These are phyloP conservation scores for Oleoguttula mirabilis DNA, from an alignment of 495 filamentous ascomycete species.

Conservation along the genomic window DNA sequence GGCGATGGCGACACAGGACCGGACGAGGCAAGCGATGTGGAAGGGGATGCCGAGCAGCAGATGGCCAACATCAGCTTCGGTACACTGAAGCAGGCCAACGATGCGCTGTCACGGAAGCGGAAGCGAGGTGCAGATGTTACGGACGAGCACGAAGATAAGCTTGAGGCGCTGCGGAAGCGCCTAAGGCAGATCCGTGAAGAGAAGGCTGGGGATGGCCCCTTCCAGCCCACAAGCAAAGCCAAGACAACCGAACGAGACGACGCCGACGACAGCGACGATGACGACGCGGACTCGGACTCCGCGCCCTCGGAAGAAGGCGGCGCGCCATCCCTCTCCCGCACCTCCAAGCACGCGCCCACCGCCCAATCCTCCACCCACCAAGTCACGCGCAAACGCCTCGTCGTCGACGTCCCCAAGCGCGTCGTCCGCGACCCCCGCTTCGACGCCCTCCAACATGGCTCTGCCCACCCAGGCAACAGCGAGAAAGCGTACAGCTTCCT, in stretches of 20 bases:
- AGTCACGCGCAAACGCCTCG: slow-evolving; percentile 65
- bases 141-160: slow-evolving; percentile 26
- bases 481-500: slow-evolving; percentile 73
- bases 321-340: slow-evolving; percentile 31
- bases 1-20: slow-evolving; percentile 19
- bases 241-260: slow-evolving; percentile 2
- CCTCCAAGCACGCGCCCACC: slow-evolving; percentile 78
- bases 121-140: slow-evolving; percentile 33
- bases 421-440: slow-evolving; percentile 79
- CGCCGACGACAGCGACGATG: slow-evolving; percentile 21
- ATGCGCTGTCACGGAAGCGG: slow-evolving; percentile 43
- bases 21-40: too few relatives aligned
- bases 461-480: slow-evolving; percentile 76
- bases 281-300: slow-evolving; percentile 32
- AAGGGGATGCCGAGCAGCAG: slow-evolving; percentile 28
- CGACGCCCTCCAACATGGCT: slow-evolving; percentile 47
- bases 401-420: slow-evolving; percentile 44
- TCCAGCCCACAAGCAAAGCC: not conserved
- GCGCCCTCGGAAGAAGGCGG: slow-evolving; percentile 19
- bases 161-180: slow-evolving; percentile 21
- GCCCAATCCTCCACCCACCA: slow-evolving; percentile 68
- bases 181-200: slow-evolving; percentile 23
- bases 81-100: slow-evolving; percentile 73
- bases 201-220: slow-evolving; percentile 6
- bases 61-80: slow-evolving; percentile 62